Evolutionary conservation across 1,284 basidiomycete genomes (phyloP), one percentile per base, ranked within the genome.

Genomic region (Melampsora abietis-canadensis): DNA sequence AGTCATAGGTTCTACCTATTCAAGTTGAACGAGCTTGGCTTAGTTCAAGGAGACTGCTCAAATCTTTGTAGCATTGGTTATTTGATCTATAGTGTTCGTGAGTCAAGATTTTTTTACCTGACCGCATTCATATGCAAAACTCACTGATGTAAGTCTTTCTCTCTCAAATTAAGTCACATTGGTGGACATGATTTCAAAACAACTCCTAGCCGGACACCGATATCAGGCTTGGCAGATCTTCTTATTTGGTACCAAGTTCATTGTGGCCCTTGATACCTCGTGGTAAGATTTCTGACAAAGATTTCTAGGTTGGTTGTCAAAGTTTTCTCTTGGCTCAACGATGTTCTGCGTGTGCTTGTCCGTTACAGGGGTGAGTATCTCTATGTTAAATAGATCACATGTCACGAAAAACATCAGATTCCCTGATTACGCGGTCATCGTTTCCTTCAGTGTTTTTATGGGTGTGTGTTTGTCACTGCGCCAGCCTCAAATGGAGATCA

Each of bases 181-280:
- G 8, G 21, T 57, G 24, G 54, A 57, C 21, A 21, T 24, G 51
- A 57, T 30, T 57, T 57, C 51, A 21, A 57, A 57, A 30, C n/a
- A 57, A 15, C 24, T 21, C 6, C 24, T 24, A 30, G 51, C 17
- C 51, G 51, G n/a, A n/a, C 51, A 44, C 12, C 44, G 44, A n/a
- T 57, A 57, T 30, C 21, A 30, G 19, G 7, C 51, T 30, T 57
- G 51, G 51, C 51, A 57, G 51, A 57, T 57, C 15, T 57, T 57
- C 24, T 30, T 57, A 15, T 57, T 57, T 57, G 51, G 51, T n/a
- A 57, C 51, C 51, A 57, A 30, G 27, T 57, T 57, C 51, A 57
- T 57, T 21, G 51, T 57, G 4, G 51, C 51, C n/a, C 51, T 57
- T 57, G 51, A 57, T 30, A 24, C 51, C n/a, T 24, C 51, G n/a